Evolutionary conservation across 1,284 basidiomycete genomes (phyloP), one percentile per base, ranked within the genome.

Genomic region (Ganoderma resinaceum): DNA sequence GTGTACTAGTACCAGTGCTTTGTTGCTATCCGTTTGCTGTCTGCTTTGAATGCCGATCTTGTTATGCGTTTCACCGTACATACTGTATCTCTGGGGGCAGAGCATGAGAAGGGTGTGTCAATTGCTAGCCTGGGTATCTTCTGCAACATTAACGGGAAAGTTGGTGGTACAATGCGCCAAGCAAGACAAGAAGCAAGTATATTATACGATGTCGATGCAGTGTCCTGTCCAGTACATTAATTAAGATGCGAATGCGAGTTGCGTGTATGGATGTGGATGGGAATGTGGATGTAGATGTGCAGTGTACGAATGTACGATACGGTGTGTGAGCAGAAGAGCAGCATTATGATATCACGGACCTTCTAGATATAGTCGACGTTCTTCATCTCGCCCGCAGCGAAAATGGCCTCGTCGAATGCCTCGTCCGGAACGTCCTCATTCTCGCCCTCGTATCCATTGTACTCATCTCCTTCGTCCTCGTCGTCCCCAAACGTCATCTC

Each of bases 301-400:
- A 6, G 38, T 29, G 29, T 40, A 61, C 20, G 59, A 26, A 35
- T 60, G 58, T 23, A 60, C 31, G 37, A 14, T 29, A 23, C 14
- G 59, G 29, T 18, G 29, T 29, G 59, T 40, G 40, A 16, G 59
- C 38, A 26, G 33, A 33, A 26, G 37, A 26, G 29, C 37, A 38
- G 11, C 37, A 38, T 38, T 38, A 62, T 43, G 33, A 62, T 46
- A 38, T 60, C 58, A 60, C 37, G 14, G 37, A 77, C 26, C 38
- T 18, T 65, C 65, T 78, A 92, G 77, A 91, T 80, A 79, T 93
- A 95, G 29, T 93, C 92, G 31, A 95, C 91, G 76, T 91, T 91
- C 81, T 89, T 87, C 94, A 95, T 95, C 83, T 95, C 93, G 20
- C 91, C 93, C 16, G 92, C 87, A 52, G 92, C 93, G 59, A 93